Evolutionary conservation across 345 rosid species (phyloP), one percentile per base, ranked within the genome.

Genomic region (Populus nigra): DNA sequence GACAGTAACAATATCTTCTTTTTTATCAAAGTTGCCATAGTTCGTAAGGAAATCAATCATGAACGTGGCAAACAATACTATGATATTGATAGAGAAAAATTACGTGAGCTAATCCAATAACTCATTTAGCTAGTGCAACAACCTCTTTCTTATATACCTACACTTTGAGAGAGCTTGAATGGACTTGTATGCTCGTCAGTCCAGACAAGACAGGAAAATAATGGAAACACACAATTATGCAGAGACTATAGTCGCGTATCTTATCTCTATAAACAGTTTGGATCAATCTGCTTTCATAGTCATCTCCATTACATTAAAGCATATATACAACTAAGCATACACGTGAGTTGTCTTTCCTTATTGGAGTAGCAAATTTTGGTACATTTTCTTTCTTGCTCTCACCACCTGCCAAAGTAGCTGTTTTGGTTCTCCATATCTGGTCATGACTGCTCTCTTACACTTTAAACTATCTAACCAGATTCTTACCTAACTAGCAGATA

Each of bases 11-110:
- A 15, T 29, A 73, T 3, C 29, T 20, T 35, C 23, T 63, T 22
- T 35, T 73, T 74, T 33, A 45, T 50, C 69, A 36, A 69, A 69
- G 31, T 47, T 75, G 78, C 84, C 88, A 82, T 85, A 23, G 63
- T 3, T 57, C 29, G 63, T 23, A n/a, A 17, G 7, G n/a, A 53
- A 53, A 8, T 53, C 59, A 53, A 57, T 57, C 63, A 7, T 10
- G 63, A 57, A 23, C 1, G 59, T 50, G 59, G 1, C 13, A n/a
- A 23, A 57, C 23, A 57, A n/a, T n/a, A n/a, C 29, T 57, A 1
- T n/a, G 62, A 55, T 55, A 41, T 41, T 41, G 62, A 55, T 55
- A 2, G 12, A 8, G 62, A 23, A n/a, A 55, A 55, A 55, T 3
- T 8, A 22, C 62, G 62, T 55, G 63, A 57, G 63, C 2, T n/a